These are phyloP conservation scores for sorghum (Sorghum bicolor) DNA, from an alignment of 176 grass and related monocot genomes.

Conservation along the genomic window DNA sequence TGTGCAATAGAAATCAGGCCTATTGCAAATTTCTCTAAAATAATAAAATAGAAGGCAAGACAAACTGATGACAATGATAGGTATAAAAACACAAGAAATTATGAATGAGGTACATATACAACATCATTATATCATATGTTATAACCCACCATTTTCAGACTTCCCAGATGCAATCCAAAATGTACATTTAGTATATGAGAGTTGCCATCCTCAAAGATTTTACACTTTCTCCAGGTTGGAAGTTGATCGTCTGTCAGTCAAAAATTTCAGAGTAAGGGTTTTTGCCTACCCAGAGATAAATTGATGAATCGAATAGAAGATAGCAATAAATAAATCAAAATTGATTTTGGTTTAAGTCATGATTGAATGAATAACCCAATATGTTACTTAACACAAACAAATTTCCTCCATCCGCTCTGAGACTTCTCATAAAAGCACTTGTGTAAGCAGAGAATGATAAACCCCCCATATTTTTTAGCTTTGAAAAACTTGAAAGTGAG, in stretches of 20 bases:
- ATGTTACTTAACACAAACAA: background rate
- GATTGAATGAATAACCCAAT: background rate
- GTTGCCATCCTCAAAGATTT: constrained; percentile 61
- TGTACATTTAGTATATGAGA: constrained; percentile 65
- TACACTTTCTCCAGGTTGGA: constrained; percentile 72
- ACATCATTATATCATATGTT: constrained; percentile 17
- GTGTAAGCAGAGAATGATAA: constrained; percentile 10
- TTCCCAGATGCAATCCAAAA: constrained; percentile 56
- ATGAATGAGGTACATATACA: background rate
- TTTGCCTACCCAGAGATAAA: background rate
- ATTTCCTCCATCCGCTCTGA: background rate
- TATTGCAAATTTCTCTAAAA: background rate
- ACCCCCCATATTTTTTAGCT: background rate
- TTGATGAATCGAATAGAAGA: constrained; percentile 1
- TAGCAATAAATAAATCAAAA: background rate
- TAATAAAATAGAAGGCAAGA: background rate
- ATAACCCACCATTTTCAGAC: constrained; percentile 82
- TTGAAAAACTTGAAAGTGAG: background rate
- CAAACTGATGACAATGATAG: background rate
- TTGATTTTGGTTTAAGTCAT: background rate
- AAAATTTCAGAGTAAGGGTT: constrained; percentile 14
- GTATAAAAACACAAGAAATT: background rate
- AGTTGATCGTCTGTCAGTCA: constrained; percentile 58
- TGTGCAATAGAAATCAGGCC: background rate
- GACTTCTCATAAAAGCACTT: constrained; percentile 11